A percentile compares a stretch with the other conserved stretches of the same genome.
phyloP scores from a whole-genome alignment of 345 rosid species.

The Eucalyptus cloeziana region DNA sequence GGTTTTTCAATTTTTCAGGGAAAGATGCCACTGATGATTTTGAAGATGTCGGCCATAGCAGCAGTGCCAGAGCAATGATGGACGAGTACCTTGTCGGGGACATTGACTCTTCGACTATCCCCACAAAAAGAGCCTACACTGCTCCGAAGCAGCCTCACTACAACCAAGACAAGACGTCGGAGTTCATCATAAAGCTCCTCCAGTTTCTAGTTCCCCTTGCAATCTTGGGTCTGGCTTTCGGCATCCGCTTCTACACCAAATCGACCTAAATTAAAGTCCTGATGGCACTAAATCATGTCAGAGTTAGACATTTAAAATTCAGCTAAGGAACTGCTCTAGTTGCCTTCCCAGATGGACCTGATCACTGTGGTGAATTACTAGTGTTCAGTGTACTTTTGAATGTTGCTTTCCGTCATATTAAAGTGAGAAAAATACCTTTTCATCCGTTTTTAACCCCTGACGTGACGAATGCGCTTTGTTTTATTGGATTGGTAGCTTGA shows the following conservation, averaged over 20 bases:
- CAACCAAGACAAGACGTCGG: constrained; percentile 80
- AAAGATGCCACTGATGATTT: constrained; percentile 88
- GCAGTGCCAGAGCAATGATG: constrained; percentile 60
- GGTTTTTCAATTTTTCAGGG: constrained; percentile 17
- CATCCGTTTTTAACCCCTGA: not conserved
- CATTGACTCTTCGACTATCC: constrained; percentile 51
- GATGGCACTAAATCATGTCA: not conserved
- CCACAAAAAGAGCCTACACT: constrained; percentile 30
- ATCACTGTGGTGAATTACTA: not conserved
- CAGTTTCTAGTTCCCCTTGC: constrained; percentile 72
- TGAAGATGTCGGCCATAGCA: constrained; percentile 75
- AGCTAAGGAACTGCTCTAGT: not conserved
- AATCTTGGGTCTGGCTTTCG: constrained; percentile 70
- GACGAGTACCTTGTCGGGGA: constrained; percentile 49
- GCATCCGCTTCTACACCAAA: constrained; percentile 59
- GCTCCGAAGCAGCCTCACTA: constrained; percentile 67
- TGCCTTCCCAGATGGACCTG: not conserved
- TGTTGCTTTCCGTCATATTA: not conserved
- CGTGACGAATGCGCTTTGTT: not conserved
- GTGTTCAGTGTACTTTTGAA: not conserved
- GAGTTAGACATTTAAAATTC: not conserved
- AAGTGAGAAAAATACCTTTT: not conserved
- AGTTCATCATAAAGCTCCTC: constrained; percentile 66
- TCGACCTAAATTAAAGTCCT: constrained; percentile 12
- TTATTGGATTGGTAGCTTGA: not conserved